Evolutionary conservation across 1,139 yeast genomes (phyloP).

Genomic region (Saccharomycopsis hybrid): DNA sequence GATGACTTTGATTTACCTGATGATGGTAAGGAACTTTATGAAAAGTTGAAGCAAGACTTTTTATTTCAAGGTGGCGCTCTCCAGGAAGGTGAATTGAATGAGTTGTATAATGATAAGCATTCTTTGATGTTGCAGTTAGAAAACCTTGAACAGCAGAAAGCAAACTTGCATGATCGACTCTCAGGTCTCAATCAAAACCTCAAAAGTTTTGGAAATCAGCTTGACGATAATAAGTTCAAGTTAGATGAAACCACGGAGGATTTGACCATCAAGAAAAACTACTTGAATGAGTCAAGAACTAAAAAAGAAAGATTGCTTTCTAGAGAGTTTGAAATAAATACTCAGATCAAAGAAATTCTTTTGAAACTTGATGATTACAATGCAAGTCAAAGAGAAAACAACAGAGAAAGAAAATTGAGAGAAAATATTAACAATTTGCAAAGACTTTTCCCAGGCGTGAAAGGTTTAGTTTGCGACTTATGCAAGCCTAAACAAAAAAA

Average conservation of each 20-base stretch:
- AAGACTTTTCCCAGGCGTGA: constrained; percentile 73
- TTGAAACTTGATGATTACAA: constrained; percentile 62
- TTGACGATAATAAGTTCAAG: constrained; percentile 33
- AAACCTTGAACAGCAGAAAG: constrained; percentile 39
- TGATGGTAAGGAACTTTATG: constrained; percentile 56
- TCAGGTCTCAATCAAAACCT: constrained; percentile 30
- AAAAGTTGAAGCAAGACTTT: constrained; percentile 49
- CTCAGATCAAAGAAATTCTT: constrained; percentile 59
- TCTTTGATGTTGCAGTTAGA: constrained; percentile 36
- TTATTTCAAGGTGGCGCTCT: constrained; percentile 53
- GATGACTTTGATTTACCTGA: constrained; percentile 35
- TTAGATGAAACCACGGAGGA: constrained; percentile 28
- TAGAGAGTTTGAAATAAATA: constrained; percentile 50
- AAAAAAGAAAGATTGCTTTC: constrained; percentile 41
- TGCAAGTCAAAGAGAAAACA: constrained; percentile 71
- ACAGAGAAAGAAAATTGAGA: constrained; percentile 58
- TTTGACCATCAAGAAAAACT: constrained; percentile 37
- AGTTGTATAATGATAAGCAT: constrained; percentile 40
- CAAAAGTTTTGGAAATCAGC: constrained; percentile 24
- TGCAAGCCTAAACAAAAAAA: constrained; percentile 73
- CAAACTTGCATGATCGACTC: constrained; percentile 37
- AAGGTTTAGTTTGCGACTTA: constrained; percentile 72
- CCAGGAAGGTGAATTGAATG: constrained; percentile 44
- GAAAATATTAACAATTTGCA: constrained; percentile 67
- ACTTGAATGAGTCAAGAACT: constrained; percentile 36